Evolutionary conservation across 768 basidiomycete species (phyloP), one percentile per base, ranked within the genome.

Genomic region (Phlebiopsis flavidoalba): DNA sequence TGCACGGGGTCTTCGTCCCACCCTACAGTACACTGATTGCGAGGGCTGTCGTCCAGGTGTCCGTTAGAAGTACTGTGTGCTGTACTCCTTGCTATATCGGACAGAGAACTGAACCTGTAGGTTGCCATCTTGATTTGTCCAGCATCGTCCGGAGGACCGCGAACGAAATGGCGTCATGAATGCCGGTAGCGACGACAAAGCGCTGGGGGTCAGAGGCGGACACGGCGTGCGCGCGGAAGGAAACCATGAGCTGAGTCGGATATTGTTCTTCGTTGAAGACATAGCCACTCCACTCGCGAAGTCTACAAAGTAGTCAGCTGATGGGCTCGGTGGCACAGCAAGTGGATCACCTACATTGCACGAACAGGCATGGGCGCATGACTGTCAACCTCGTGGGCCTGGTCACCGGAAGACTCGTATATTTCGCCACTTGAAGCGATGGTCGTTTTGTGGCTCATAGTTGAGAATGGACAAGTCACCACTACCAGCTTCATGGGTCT

Each of bases 101-200:
- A 66, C 56, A 53, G 63, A 60, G 47, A 69, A 64, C 5, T 37
- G 49, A 53, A 69, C 31, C n/a, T 60, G 45, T 1, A 58, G 12
- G 15, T 26, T 17, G 14, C 64, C 61, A 11, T 69, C 58, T 40
- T 61, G 62, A 49, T 52, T 60, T 21, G 49, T 40, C 5, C 46
- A 59, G 53, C 64, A 66, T 26, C 61, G 53, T 6, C 68, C 68
- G 1, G 58, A 31, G n/a, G 4, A 69, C 58, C 5, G 45, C 52
- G 55, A 55, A 66, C 15, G 61, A 21, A 10, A 53, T 55, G 15
- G 58, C 61, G 22, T 62, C 56, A 56, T 62, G 59, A 21, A 60
- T 60, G 26, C 55, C 49, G 1, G 61, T 56, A 1, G 64, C 61
- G 24, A 43, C 53, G 35, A n/a, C n/a, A 51, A 65, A 65, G 37